A percentile compares a stretch with the other conserved stretches of the same genome.
phyloP scores from a whole-genome alignment of 2,329 filamentous ascomycete species.

The Aureobasidium lini region DNA sequence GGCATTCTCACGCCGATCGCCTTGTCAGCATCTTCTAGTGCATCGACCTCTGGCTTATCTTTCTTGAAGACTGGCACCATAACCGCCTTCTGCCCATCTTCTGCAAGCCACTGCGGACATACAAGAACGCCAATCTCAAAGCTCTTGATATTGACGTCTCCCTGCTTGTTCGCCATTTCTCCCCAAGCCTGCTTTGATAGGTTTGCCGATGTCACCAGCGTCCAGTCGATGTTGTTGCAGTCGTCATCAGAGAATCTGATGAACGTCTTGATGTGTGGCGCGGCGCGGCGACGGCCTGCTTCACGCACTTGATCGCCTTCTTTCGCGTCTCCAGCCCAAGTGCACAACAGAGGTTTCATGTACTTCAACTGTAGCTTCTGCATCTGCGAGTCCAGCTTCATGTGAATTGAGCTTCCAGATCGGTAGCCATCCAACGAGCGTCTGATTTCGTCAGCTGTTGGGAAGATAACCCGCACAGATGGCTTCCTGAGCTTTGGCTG shows the following conservation, averaged over 20 bases:
- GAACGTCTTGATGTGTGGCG: slow-evolving; percentile 87
- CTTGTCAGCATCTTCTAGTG: slow-evolving; percentile 18
- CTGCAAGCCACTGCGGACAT: slow-evolving; percentile 57
- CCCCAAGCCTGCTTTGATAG: slow-evolving; percentile 88
- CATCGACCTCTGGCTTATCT: slow-evolving; percentile 44
- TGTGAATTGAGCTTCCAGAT: slow-evolving; percentile 75
- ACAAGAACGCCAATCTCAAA: slow-evolving; percentile 80
- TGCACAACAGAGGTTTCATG: slow-evolving; percentile 60
- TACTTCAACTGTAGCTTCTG: slow-evolving; percentile 70
- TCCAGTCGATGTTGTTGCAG: slow-evolving; percentile 63
- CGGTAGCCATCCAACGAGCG: slow-evolving; percentile 68
- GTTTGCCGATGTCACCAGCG: slow-evolving; percentile 83
- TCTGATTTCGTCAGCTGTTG: slow-evolving; percentile 71
- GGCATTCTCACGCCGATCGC: slow-evolving; percentile 69
- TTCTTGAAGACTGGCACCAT: slow-evolving; percentile 65
- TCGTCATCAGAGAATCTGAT: slow-evolving; percentile 49
- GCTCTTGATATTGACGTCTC: slow-evolving; percentile 64
- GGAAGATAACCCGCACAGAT: slow-evolving; percentile 67
- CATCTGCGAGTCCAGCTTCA: slow-evolving; percentile 61
- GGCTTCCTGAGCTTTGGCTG: slow-evolving; percentile 28
- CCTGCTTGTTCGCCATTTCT: slow-evolving; percentile 47
- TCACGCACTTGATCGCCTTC: slow-evolving; percentile 29
- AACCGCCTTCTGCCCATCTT: slow-evolving; percentile 26
- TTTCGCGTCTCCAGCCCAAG: slow-evolving; percentile 62
- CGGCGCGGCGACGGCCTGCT: slow-evolving; percentile 59